These are phyloP conservation scores for Wilcoxina mikolae DNA, from an alignment of 495 filamentous ascomycete species.

Conservation along the genomic window DNA sequence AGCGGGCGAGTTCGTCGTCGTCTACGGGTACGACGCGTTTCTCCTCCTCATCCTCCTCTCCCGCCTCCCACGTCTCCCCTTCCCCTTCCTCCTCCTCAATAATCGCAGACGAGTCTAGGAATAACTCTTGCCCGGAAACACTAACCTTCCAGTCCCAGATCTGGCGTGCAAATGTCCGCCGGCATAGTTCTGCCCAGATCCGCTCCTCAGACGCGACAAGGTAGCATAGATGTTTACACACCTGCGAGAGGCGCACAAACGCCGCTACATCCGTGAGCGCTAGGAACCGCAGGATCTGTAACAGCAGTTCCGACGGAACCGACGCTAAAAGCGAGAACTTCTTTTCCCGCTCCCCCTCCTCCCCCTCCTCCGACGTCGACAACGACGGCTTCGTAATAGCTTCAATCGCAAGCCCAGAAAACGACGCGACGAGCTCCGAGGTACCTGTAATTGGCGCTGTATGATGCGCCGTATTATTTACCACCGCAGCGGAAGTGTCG, in stretches of 20 bases:
- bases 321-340: slow-evolving; percentile 51
- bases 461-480: slow-evolving; percentile 30
- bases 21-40: slow-evolving; percentile 30
- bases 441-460: neutral
- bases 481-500: slow-evolving; percentile 38
- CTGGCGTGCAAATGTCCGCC: slow-evolving; percentile 63
- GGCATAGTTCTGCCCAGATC: slow-evolving; percentile 74
- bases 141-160: slow-evolving; percentile 60
- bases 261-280: slow-evolving; percentile 64
- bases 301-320: slow-evolving; percentile 69
- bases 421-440: slow-evolving; percentile 56
- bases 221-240: slow-evolving; percentile 78
- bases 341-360: slow-evolving; percentile 1
- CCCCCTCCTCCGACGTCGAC: slow-evolving; percentile 1
- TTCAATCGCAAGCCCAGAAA: slow-evolving; percentile 48
- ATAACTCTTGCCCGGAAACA: slow-evolving; percentile 46
- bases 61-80: slow-evolving; percentile 19
- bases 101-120: slow-evolving; percentile 7
- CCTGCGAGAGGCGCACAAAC: slow-evolving; percentile 61
- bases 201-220: slow-evolving; percentile 68
- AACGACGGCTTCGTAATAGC: slow-evolving; percentile 33
- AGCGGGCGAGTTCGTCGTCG: slow-evolving; percentile 31
- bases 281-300: slow-evolving; percentile 54
- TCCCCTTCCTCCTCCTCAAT: slow-evolving; percentile 14
- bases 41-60: slow-evolving; percentile 19